Evolutionary conservation across 805 yeast genomes (phyloP), one percentile per base, ranked within the genome.

Genomic region (Suhomyces sp.): DNA sequence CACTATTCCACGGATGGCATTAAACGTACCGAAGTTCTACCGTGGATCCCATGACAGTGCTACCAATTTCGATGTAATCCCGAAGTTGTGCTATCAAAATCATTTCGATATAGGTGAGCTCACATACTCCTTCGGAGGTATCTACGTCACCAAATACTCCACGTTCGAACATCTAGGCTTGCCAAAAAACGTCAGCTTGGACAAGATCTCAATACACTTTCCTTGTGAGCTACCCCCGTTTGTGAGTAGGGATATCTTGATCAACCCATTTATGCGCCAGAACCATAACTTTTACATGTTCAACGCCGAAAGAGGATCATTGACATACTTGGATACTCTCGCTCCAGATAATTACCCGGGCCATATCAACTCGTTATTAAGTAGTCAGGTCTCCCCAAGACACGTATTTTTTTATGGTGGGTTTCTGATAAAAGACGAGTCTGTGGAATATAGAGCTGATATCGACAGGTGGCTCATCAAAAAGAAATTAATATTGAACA

Each of bases 331-430:
- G 38, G 61, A 58, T 27, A 50, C 50, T 4, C 38, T 46, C 18
- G 42, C 34, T 11, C 43, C 42, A 2, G 75, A 74, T 2, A 70
- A 68, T 28, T 48, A 65, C 4, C 88, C 88, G 0, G 72, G 75
- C 3, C 71, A 80, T 3, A 48, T 81, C 13, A 50, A 74, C 28
- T 70, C 77, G 36, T 60, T 77, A 53, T 48, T 68, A 5, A 68
- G 74, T 12, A 64, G 76, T 6, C 65, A 59, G 36, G 59, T 83
- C 4, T 74, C 84, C 4, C 63, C 69, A n/a, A 58, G 77, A 23
- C 80, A 80, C 47, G 66, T 78, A 11, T 69, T 82, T 43, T 70
- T 73, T 39, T 81, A 76, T 50, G 95, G 91, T n/a, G 95, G 93
- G 0, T 75, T 81, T 51, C 74, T 73, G 35, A 37, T 67, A 14